phyloP scores from a whole-genome alignment of 2,329 filamentous ascomycete genomes.

The Stagonosporopsis rhizophila region DNA sequence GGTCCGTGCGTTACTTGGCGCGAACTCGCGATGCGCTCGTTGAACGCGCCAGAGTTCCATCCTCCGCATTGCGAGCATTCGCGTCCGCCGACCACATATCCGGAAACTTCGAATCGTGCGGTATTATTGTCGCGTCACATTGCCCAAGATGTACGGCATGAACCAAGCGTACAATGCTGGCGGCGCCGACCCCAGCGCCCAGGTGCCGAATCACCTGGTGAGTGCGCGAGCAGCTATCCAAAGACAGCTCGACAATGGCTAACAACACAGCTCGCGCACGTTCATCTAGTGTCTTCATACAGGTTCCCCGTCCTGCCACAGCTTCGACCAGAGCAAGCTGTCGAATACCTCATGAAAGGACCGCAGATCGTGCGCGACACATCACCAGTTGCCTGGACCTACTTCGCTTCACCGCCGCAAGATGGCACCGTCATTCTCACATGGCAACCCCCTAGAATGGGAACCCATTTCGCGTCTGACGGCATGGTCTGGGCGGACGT shows the following conservation, averaged over 20 bases:
- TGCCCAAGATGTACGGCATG: conserved; percentile 43
- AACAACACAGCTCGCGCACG: conserved; percentile 74
- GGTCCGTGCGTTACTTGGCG: conserved; percentile 14
- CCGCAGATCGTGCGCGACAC: conserved; percentile 84
- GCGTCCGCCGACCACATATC: conserved; percentile 9
- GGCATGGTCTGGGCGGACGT: conserved; percentile 89
- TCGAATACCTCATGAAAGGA: conserved; percentile 82
- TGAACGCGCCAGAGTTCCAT: conserved; percentile 11
- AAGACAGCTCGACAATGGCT: conserved; percentile 20
- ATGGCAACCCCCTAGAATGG: conserved; percentile 79
- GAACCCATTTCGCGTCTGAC: conserved; percentile 83
- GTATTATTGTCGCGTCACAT: conserved; percentile 36
- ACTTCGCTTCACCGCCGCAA: conserved; percentile 75
- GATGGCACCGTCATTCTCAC: conserved; percentile 85
- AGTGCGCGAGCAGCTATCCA: conserved; percentile 23
- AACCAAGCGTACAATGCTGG: conserved; percentile 42
- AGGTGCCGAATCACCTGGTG: conserved; percentile 46
- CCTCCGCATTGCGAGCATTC: conserved; percentile 7
- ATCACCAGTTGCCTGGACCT: conserved; percentile 92
- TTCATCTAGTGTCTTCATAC: conserved; percentile 86
- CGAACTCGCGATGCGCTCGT: conserved; percentile 16
- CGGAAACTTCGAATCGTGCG: conserved; percentile 15
- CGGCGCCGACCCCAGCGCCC: conserved; percentile 42
- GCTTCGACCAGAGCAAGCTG: conserved; percentile 77
- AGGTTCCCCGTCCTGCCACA: conserved; percentile 77